Evolutionary conservation across 129 eudicot genomes (phyloP).

Genomic region (Oenanthe sinensis): DNA sequence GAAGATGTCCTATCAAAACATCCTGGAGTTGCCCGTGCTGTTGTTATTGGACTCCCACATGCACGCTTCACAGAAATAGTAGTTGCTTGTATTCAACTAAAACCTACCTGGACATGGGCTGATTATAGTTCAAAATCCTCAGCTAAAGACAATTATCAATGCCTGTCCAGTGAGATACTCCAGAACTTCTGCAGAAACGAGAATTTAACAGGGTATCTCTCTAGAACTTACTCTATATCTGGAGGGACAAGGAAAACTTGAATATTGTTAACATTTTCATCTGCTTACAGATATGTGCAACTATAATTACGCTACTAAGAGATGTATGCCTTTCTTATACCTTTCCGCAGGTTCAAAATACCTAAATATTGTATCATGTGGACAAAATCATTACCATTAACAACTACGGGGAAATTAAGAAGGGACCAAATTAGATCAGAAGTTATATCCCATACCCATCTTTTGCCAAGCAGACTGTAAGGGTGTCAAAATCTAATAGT

Average conservation of each 20-base stretch:
- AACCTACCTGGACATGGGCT: conserved; percentile 59
- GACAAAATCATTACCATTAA: conserved; percentile 55
- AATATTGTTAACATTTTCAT: not conserved
- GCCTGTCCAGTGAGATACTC: conserved; percentile 40
- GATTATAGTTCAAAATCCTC: conserved; percentile 13
- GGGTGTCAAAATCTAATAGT: not conserved
- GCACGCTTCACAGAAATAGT: conserved; percentile 64
- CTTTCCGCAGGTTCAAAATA: conserved; percentile 64
- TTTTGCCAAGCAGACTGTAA: conserved; percentile 42
- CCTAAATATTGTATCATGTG: conserved; percentile 54
- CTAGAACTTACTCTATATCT: not conserved
- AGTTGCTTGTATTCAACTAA: conserved; percentile 49
- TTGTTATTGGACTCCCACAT: conserved; percentile 69
- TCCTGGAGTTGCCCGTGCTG: conserved; percentile 10
- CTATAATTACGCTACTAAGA: not conserved
- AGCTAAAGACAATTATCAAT: conserved; percentile 7
- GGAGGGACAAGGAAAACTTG: not conserved
- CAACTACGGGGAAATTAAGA: conserved; percentile 74
- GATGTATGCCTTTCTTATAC: not conserved
- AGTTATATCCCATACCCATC: conserved; percentile 31
- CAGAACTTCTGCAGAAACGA: conserved; percentile 51
- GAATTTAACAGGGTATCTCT: conserved; percentile 52
- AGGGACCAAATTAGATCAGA: conserved; percentile 64
- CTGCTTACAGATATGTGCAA: not conserved
- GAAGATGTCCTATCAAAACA: conserved; percentile 34